These are phyloP conservation scores for Fusarium virguliforme DNA, from an alignment of 2,329 filamentous ascomycete species.

Conservation along the genomic window DNA sequence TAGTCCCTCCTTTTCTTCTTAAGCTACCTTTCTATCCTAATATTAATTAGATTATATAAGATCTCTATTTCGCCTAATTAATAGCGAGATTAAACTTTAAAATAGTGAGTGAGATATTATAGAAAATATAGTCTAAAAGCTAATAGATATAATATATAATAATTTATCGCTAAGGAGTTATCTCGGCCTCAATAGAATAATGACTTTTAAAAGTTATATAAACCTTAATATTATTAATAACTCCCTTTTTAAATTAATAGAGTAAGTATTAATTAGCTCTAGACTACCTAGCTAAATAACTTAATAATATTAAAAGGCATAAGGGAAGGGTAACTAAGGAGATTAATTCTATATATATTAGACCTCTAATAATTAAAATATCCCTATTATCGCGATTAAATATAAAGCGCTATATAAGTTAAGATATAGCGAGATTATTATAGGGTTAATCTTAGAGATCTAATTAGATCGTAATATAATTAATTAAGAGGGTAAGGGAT, in stretches of 20 bases:
- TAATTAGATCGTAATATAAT: constrained; percentile 54
- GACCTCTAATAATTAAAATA: constrained; percentile 19
- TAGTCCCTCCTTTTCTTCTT: constrained; percentile 49
- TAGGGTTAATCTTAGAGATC: constrained; percentile 57
- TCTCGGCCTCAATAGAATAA: constrained; percentile 53
- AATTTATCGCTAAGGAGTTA: constrained; percentile 49
- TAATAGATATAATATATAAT: constrained; percentile 52
- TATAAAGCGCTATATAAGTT: constrained; percentile 61
- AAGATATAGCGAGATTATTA: constrained; percentile 52
- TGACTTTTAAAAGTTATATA: constrained; percentile 58
- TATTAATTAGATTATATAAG: constrained; percentile 56
- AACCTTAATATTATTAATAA: constrained; percentile 52
- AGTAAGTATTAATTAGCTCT: constrained; percentile 14
- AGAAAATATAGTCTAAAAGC: constrained; percentile 56
- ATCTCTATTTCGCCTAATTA: constrained; percentile 53
- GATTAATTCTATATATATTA: constrained; percentile 54
- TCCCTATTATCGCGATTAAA: constrained; percentile 55
- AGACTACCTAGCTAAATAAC: too few relatives aligned
- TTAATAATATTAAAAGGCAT: constrained; percentile 34
- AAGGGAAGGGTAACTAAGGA: constrained; percentile 51
- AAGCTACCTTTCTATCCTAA: constrained; percentile 52
- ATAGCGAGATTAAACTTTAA: constrained; percentile 55
- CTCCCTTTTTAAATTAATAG: constrained; percentile 46
- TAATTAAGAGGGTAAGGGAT: constrained; percentile 53
- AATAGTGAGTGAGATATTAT: constrained; percentile 55